Evolutionary conservation across 2,329 filamentous ascomycete species (phyloP).

Genomic region (Septoria petroselini): DNA sequence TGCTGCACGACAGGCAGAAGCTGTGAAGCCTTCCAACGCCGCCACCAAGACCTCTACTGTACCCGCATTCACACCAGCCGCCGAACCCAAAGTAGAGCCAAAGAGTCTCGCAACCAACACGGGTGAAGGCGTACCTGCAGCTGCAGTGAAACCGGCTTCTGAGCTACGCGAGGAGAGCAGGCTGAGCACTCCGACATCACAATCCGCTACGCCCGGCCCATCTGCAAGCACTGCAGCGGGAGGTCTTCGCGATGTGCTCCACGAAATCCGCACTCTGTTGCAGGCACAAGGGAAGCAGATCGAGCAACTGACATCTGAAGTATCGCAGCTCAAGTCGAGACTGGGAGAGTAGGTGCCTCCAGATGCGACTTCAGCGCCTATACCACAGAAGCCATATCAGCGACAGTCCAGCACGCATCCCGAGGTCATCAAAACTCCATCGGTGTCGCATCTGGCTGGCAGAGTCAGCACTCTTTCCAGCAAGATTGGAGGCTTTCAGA

Average conservation of each 20-base stretch:
- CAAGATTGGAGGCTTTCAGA: constrained; percentile 3
- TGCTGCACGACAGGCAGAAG: constrained; percentile 26
- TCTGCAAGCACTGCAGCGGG: constrained; percentile 47
- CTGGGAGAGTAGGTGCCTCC: constrained; percentile 26
- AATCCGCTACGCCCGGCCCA: constrained; percentile 30
- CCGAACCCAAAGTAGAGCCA: constrained; percentile 19
- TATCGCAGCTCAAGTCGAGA: constrained; percentile 75
- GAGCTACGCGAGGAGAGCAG: constrained; percentile 33
- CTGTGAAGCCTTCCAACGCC: constrained; percentile 19
- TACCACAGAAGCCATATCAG: not conserved
- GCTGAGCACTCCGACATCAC: constrained; percentile 16
- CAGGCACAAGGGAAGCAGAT: constrained; percentile 76
- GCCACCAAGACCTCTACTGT: constrained; percentile 18
- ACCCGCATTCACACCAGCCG: no score
- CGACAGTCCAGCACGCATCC: constrained; percentile 2
- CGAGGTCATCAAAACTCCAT: constrained; percentile 13
- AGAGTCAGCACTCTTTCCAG: constrained; percentile 11
- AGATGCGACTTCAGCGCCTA: constrained; percentile 4
- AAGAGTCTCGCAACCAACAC: constrained; percentile 21
- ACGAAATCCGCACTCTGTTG: constrained; percentile 74
- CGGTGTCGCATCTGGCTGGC: constrained; percentile 7
- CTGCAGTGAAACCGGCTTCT: constrained; percentile 25
- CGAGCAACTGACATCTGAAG: constrained; percentile 71
- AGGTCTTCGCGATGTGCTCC: constrained; percentile 63
- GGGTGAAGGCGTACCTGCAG: constrained; percentile 22